Conservation (phyloP, 2,329 filamentous ascomycete species). For the Penicillium sumatraense region DNA sequence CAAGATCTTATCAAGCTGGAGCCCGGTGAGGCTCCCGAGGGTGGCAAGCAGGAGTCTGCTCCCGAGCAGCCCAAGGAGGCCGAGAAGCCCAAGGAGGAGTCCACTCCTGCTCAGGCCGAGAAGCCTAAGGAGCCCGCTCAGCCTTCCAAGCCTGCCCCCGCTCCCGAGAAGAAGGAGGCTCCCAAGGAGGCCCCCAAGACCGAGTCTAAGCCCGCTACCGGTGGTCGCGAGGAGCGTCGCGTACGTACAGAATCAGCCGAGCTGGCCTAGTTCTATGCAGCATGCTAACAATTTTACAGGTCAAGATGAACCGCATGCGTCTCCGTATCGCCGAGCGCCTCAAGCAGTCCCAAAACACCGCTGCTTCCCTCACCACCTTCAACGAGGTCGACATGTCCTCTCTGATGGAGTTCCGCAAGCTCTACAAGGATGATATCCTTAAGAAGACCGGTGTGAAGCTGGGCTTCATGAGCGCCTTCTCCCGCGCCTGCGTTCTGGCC, state of each 20-base stretch:
- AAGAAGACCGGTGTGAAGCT: constrained; percentile 98
- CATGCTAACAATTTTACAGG: constrained; percentile 55
- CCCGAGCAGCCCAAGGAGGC: constrained; percentile 62
- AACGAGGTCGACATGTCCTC: constrained; percentile 99
- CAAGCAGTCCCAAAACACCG: constrained; percentile 99
- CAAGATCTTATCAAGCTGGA: constrained; percentile 90
- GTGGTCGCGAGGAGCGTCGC: constrained; percentile 83
- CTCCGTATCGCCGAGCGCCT: constrained; percentile 95
- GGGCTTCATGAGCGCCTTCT: constrained; percentile 99
- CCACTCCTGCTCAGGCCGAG: constrained; percentile 40
- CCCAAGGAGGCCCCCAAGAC: constrained; percentile 35
- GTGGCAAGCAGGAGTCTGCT: constrained; percentile 60
- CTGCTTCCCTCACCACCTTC: constrained; percentile 95
- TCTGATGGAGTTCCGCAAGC: constrained; percentile 94
- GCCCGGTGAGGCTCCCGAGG: constrained; percentile 66
- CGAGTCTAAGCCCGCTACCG: constrained; percentile 53
- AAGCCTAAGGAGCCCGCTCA: constrained; percentile 31
- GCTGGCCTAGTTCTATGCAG: too few species aligned
- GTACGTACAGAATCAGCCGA: constrained; percentile 67
- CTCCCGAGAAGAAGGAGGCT: too few species aligned
- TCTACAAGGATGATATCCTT: constrained; percentile 94
- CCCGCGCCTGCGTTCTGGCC: constrained; percentile 83
- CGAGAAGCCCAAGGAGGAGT: constrained; percentile 63
- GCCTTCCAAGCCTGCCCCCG: constrained; percentile 33
- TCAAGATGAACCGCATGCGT: constrained; percentile 99